Conservation (phyloP, 345 rosid genomes). For the Salix purpurea region DNA sequence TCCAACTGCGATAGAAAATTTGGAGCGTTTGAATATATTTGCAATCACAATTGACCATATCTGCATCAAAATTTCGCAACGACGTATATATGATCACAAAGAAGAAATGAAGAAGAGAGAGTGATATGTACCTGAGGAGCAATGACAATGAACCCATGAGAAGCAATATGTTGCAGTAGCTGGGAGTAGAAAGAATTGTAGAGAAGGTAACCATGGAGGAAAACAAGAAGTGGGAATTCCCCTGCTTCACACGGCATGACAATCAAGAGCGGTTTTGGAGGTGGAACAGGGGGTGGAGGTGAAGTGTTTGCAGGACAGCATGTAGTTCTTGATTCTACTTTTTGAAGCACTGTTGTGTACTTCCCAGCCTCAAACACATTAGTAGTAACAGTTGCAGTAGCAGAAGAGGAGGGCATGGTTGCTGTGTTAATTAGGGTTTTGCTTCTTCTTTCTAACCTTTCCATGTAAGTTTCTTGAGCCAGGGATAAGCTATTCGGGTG, state of each 20-base stretch:
- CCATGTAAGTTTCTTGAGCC: neutral
- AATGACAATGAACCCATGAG: constrained; percentile 82
- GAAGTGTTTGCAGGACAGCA: neutral
- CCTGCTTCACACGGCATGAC: constrained; percentile 60
- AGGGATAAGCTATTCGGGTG: neutral
- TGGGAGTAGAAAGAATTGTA: constrained; percentile 78
- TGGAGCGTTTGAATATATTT: too few species aligned
- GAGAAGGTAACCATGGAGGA: constrained; percentile 87
- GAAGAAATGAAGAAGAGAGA: neutral
- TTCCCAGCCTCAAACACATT: constrained; percentile 43
- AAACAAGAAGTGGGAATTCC: constrained; percentile 59
- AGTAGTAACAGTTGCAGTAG: constrained; percentile 16
- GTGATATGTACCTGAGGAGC: constrained; percentile 65
- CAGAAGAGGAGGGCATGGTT: constrained; percentile 16
- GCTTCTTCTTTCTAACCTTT: neutral
- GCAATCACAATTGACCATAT: neutral
- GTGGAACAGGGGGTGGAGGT: constrained; percentile 23
- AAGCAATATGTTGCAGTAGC: constrained; percentile 79
- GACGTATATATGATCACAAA: too few species aligned
- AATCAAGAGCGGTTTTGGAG: constrained; percentile 71
- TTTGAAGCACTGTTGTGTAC: constrained; percentile 34
- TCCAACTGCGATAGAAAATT: too few species aligned
- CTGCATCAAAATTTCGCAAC: neutral
- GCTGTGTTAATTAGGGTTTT: too few species aligned
- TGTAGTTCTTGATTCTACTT: constrained; percentile 18